These are phyloP conservation scores for Straminergon stramineum DNA, from an alignment of 225 moss, liverwort and hornwort genomes.

Conservation along the genomic window DNA sequence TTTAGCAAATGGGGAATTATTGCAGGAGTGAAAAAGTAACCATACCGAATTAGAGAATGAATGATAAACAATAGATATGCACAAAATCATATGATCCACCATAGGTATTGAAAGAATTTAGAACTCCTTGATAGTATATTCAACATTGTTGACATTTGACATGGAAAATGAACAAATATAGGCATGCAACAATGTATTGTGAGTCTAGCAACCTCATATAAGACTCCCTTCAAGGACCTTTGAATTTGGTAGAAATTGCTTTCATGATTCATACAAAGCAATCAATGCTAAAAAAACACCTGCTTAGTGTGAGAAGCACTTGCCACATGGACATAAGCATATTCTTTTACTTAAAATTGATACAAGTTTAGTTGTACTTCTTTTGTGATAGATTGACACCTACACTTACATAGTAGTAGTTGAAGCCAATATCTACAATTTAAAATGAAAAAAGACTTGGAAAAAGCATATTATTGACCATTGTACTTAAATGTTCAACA, in stretches of 20 bases:
- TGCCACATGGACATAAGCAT: fast-evolving
- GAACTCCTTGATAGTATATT: fast-evolving
- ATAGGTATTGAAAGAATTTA: background rate
- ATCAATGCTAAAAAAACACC: background rate
- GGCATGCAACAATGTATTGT: too few species aligned
- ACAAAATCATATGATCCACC: background rate
- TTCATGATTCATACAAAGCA: background rate
- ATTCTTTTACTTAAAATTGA: background rate
- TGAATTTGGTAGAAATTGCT: background rate
- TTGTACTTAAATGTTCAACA: background rate
- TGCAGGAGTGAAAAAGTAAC: fast-evolving
- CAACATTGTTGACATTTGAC: background rate
- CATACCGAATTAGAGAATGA: background rate
- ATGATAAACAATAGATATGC: background rate
- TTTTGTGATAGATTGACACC: background rate
- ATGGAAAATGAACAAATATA: background rate
- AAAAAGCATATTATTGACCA: background rate
- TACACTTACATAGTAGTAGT: background rate
- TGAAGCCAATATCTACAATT: background rate
- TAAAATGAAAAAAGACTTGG: background rate
- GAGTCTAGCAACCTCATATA: background rate
- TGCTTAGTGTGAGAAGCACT: background rate
- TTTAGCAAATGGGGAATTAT: background rate
- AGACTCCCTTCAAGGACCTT: background rate
- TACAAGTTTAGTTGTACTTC: fast-evolving